Conservation (phyloP, 805 yeast species). For the Saccharomycopsis sp. region DNA sequence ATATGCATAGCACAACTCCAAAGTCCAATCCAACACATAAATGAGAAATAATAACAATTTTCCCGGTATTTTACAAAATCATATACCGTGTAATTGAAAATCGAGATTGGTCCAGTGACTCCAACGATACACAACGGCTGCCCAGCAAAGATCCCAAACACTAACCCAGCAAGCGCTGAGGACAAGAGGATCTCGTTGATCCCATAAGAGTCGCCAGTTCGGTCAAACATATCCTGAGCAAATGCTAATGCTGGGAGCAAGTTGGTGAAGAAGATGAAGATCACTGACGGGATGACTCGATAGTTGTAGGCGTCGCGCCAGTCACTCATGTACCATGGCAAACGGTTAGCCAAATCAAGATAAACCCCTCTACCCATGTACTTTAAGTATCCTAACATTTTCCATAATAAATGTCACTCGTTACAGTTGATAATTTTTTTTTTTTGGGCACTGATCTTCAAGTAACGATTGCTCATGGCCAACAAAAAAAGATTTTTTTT, state of each 20-base stretch:
- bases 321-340: conserved; percentile 68
- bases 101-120: conserved; percentile 92
- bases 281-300: conserved; percentile 78
- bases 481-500: too few species aligned
- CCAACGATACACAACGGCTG: conserved; percentile 95
- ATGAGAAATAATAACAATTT: conserved; percentile 62
- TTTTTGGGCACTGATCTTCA: too few species aligned
- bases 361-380: conserved; percentile 16
- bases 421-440: too few species aligned
- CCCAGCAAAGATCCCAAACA: conserved; percentile 80
- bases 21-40: conserved; percentile 92
- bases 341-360: conserved; percentile 10
- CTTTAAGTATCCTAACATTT: too few species aligned
- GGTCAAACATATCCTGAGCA: conserved; percentile 95
- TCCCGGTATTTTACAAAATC: conserved; percentile 29
- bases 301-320: conserved; percentile 80
- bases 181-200: conserved; percentile 82
- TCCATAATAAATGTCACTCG: too few species aligned
- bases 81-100: conserved; percentile 81
- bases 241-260: conserved; percentile 90
- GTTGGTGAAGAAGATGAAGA: conserved; percentile 84
- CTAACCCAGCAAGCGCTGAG: conserved; percentile 82
- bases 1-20: conserved; percentile 87
- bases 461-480: too few species aligned
- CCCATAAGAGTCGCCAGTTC: conserved; percentile 81